Percentiles rank a stretch among this genome's conserved stretches.
These are phyloP conservation scores for Candolleomyces eurysporus DNA, from an alignment of 768 basidiomycete species.

Conservation along the genomic window DNA sequence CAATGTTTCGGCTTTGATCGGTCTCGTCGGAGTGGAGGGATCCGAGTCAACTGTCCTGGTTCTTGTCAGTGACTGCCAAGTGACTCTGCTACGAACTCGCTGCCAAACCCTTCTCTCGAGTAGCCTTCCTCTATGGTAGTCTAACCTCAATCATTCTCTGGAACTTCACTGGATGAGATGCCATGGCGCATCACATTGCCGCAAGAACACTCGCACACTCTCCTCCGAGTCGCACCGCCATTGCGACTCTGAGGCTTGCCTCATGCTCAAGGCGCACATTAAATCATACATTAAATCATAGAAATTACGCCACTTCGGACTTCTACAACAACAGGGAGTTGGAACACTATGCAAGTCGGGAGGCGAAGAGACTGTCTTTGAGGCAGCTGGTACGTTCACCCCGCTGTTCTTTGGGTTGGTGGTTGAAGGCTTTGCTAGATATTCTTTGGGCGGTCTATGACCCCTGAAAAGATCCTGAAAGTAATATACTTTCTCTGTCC, in stretches of 20 bases:
- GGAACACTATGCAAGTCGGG: conserved; percentile 74
- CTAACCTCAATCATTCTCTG: no score
- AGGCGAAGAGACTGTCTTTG: conserved; percentile 69
- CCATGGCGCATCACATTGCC: not conserved
- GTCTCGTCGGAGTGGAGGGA: no score
- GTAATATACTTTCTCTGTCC: conserved; percentile 28
- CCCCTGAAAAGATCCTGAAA: conserved; percentile 74
- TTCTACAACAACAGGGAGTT: conserved; percentile 86
- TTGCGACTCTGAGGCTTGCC: not conserved
- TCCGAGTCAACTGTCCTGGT: no score
- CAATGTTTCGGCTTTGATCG: no score
- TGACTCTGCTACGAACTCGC: no score
- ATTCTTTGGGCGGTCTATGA: conserved; percentile 84
- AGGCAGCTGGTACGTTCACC: conserved; percentile 64
- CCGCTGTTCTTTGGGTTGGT: not conserved
- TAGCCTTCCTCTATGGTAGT: no score
- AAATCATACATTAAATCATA: not conserved
- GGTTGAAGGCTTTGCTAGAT: conserved; percentile 45
- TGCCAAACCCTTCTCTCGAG: no score
- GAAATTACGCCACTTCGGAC: conserved; percentile 39
- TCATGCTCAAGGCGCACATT: not conserved
- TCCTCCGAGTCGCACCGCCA: not conserved
- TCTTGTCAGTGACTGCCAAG: no score
- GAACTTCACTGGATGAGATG: not conserved
- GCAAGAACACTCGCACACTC: not conserved